Evolutionary conservation across 2,329 filamentous ascomycete genomes (phyloP), one percentile per base, ranked within the genome.

Genomic region (Cercospora sojina): DNA sequence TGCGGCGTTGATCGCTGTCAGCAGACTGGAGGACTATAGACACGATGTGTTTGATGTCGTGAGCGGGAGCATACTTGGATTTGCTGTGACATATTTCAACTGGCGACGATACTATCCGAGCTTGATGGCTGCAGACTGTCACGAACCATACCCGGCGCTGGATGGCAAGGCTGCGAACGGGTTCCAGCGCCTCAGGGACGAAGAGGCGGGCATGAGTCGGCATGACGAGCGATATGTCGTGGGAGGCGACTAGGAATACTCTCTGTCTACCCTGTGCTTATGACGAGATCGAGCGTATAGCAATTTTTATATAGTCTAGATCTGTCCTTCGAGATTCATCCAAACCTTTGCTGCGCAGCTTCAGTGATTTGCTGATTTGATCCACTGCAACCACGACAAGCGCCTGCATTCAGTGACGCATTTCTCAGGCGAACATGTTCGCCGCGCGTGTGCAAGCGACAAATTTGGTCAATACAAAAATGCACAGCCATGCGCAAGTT

Each of bases 11-110:
- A 86, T 89, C 64, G 87, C 87, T 0, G 85, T 88, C 47, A 87
- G 84, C 5, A 80, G 87, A n/a, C 79, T 87, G 38, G 86, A 87
- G 66, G 87, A 89, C 71, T 89, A 89, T 73, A 79, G 87, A 27
- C 87, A 89, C 68, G 87, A 89, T 75, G 84, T 88, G 2, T 88
- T 84, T 65, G 87, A 89, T 75, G 86, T 89, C 5, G 84, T 83
- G 3, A 79, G 79, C 6, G 87, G 87, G 0, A 83, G 82, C 16
- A 62, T 85, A 20, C 73, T 89, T 6, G 87, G 87, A 0, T 78
- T 87, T 31, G 64, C 78, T 1, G 79, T 88, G 3, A 83, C 86
- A 13, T 85, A 83, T 74, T 84, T 86, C 67, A 85, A 84, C 7
- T 89, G 88, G 74, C 79, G 86, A 62, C 79, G 87, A 59, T 89